A percentile compares a stretch with the other conserved stretches of the same genome.
Conservation (phyloP, 2,329 filamentous ascomycete species). For the Didymella keratinophila region DNA sequence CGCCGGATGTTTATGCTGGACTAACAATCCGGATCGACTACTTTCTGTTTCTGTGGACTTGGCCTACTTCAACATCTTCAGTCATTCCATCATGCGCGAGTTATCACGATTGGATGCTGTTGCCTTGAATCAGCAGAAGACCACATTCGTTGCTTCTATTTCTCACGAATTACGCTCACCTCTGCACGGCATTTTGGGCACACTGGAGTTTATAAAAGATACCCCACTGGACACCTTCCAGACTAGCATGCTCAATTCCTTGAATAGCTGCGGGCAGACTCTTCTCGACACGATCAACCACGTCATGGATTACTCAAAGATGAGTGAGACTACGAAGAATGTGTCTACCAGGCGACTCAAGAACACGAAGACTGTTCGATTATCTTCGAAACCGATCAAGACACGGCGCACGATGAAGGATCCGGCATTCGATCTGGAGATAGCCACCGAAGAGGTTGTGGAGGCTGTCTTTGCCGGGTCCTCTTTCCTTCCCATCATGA, state of each 20-base stretch:
- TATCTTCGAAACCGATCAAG: conserved; percentile 44
- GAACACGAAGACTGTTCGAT: conserved; percentile 35
- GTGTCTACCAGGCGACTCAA: conserved; percentile 47
- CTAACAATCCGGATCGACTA: conserved; percentile 38
- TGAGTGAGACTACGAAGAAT: conserved; percentile 44
- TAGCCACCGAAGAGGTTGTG: conserved; percentile 35
- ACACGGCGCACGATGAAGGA: conserved; percentile 24
- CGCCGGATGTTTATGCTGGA: conserved; percentile 49
- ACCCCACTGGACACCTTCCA: conserved; percentile 52
- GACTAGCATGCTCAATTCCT: conserved; percentile 57
- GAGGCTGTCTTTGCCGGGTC: conserved; percentile 48
- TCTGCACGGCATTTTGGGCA: conserved; percentile 52
- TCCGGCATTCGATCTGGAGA: conserved; percentile 31
- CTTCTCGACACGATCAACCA: conserved; percentile 57
- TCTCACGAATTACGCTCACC: conserved; percentile 61
- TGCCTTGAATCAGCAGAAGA: conserved; percentile 55
- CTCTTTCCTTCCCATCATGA: conserved; percentile 30
- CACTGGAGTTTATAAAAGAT: conserved; percentile 59
- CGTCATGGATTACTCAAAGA: conserved; percentile 42
- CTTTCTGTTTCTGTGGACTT: conserved; percentile 43
- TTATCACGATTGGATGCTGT: conserved; percentile 62
- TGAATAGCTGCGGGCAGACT: conserved; percentile 56
- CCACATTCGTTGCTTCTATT: conserved; percentile 61
- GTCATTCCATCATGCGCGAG: conserved; percentile 64
- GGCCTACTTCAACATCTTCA: conserved; percentile 48